A percentile compares a stretch with the other conserved stretches of the same genome.
phyloP scores from a whole-genome alignment of 306 rosid species.

The Styphnolobium japonicum region DNA sequence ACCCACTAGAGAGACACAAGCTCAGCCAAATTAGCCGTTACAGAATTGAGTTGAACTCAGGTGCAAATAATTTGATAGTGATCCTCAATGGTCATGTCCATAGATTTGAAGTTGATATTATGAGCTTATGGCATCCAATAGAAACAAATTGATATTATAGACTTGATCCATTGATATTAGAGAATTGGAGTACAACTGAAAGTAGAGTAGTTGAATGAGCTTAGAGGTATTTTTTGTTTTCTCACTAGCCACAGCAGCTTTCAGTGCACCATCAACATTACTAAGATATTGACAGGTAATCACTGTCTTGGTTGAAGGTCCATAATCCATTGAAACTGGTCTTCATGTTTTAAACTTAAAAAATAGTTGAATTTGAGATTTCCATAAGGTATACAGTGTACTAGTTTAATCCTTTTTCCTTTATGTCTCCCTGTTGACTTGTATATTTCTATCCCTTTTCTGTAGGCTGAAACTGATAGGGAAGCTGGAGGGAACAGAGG shows the following conservation, averaged over 20 bases:
- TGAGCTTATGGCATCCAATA: not conserved
- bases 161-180: not conserved
- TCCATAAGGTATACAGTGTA: not conserved
- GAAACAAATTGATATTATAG: not conserved
- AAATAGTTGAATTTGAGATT: not conserved
- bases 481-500: slow-evolving; percentile 98
- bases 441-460: not conserved
- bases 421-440: not conserved
- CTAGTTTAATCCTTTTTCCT: not conserved
- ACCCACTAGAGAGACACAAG: not conserved
- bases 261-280: not conserved
- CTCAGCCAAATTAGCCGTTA: not conserved
- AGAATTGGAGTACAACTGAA: not conserved
- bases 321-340: slow-evolving; percentile 1
- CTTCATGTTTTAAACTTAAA: slow-evolving; percentile 1
- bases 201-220: not conserved
- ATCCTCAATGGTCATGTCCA: not conserved
- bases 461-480: slow-evolving; percentile 91
- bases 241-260: not conserved
- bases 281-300: not conserved
- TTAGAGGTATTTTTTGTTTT: slow-evolving; percentile 5
- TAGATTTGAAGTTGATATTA: not conserved
- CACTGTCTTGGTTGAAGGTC: not conserved
- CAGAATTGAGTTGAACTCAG: not conserved
- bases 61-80: not conserved